A percentile compares a stretch with the other conserved stretches of the same genome.
Conservation (phyloP, 2,329 filamentous ascomycete species). For the Neophaeococcomyces mojaviensis region DNA sequence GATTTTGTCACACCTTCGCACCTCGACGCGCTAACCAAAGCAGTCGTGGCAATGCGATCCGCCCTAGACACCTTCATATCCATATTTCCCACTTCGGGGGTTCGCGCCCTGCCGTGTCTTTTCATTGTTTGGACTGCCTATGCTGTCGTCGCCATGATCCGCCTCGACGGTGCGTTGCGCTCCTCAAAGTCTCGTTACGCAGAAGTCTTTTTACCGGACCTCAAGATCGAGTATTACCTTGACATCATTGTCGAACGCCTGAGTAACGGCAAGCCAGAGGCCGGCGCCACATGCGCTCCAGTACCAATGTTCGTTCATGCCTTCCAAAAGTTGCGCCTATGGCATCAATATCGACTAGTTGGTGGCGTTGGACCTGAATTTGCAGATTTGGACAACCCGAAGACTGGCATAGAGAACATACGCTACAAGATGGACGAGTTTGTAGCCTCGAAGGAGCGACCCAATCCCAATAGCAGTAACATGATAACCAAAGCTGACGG, state of each 20-base stretch:
- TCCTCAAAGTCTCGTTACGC: constrained; percentile 58
- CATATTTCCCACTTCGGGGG: background rate
- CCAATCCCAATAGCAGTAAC: background rate
- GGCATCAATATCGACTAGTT: constrained; percentile 51
- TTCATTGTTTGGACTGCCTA: constrained; percentile 67
- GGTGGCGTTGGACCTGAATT: constrained; percentile 8
- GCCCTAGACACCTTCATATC: constrained; percentile 3
- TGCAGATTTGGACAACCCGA: constrained; percentile 6
- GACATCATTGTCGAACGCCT: constrained; percentile 64
- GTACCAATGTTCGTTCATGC: constrained; percentile 53
- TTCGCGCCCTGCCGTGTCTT: constrained; percentile 60
- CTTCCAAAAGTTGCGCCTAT: constrained; percentile 59
- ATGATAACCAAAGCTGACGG: background rate
- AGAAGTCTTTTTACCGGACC: constrained; percentile 58
- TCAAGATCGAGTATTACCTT: constrained; percentile 59
- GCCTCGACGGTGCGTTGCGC: constrained; percentile 61
- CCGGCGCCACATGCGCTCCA: constrained; percentile 59
- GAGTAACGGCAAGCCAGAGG: constrained; percentile 52
- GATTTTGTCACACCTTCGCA: constrained; percentile 47
- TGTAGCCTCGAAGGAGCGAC: background rate
- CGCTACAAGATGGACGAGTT: constrained; percentile 6
- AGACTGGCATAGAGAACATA: constrained; percentile 6
- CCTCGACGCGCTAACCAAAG: constrained; percentile 58
- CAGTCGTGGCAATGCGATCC: constrained; percentile 46
- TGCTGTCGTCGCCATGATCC: constrained; percentile 62